phyloP scores from a whole-genome alignment of 225 moss, liverwort and hornwort genomes.

The Bryoerythrophyllum caledonicum region DNA sequence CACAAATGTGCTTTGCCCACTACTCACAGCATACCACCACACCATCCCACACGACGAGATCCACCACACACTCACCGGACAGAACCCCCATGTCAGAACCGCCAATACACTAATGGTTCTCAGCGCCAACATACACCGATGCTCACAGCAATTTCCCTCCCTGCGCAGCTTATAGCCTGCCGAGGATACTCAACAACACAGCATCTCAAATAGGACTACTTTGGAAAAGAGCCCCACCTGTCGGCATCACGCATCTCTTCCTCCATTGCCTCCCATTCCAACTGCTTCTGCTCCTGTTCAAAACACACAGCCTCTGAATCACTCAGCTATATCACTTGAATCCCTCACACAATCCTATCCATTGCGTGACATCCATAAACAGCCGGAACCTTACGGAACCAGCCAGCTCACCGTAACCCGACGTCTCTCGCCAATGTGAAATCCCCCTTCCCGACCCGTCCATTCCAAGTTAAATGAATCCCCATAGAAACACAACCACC shows the following conservation, averaged over 20 bases:
- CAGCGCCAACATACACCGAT: background rate
- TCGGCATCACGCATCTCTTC: slow-evolving; percentile 97
- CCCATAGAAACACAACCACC: background rate
- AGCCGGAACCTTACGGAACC: background rate
- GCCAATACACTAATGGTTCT: background rate
- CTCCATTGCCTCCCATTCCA: slow-evolving; percentile 98
- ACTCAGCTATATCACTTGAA: background rate
- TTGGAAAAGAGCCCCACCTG: slow-evolving; percentile 46
- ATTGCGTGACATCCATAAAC: background rate
- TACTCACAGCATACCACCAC: background rate
- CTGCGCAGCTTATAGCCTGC: background rate
- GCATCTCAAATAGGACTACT: background rate
- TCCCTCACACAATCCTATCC: background rate
- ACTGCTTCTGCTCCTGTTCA: slow-evolving; percentile 87
- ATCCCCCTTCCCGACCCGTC: background rate
- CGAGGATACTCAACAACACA: background rate
- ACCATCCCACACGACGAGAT: background rate
- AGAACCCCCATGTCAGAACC: background rate
- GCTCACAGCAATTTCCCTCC: background rate
- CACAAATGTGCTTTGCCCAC: background rate
- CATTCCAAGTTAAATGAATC: background rate
- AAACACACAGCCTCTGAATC: slow-evolving; percentile 19
- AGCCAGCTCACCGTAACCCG: background rate
- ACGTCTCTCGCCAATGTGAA: background rate
- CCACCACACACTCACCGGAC: background rate